Conservation (phyloP, 306 rosid species). For the Cicer pinnatifidum region DNA sequence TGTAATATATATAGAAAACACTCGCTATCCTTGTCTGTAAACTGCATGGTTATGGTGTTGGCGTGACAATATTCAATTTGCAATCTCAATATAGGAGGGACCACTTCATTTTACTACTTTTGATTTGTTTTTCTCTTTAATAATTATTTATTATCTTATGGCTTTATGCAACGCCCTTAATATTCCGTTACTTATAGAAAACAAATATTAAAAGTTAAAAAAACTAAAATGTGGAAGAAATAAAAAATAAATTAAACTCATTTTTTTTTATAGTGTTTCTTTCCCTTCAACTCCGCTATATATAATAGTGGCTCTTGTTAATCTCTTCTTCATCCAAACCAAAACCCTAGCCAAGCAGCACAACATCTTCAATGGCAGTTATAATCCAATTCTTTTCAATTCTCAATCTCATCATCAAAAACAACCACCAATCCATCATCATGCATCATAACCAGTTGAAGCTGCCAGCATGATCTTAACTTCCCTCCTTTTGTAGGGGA, state of each 20-base stretch:
- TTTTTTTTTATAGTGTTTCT: conserved; percentile 13
- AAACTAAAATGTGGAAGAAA: not conserved
- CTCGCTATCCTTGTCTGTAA: conserved; percentile 69
- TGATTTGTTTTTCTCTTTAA: conserved; percentile 46
- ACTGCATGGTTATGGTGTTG: conserved; percentile 79
- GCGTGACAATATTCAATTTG: conserved; percentile 96
- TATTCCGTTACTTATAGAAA: conserved; percentile 49
- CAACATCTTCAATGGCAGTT: conserved; percentile 10
- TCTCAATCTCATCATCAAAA: conserved; percentile 8
- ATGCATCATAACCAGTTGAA: conserved; percentile 79
- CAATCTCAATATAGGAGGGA: conserved; percentile 59
- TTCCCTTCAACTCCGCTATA: conserved; percentile 47
- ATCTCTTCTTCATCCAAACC: conserved; percentile 53
- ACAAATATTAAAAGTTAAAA: conserved; percentile 44
- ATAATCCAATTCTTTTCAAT: not conserved
- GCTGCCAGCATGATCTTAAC: conserved; percentile 99
- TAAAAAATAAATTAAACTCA: not conserved
- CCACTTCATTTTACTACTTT: conserved; percentile 58
- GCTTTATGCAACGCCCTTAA: conserved; percentile 41
- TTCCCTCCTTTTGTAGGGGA: conserved; percentile 59
- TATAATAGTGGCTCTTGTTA: conserved; percentile 55
- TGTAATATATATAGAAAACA: conserved; percentile 57
- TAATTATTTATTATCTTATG: conserved; percentile 20
- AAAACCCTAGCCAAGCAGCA: conserved; percentile 71
- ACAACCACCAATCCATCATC: not conserved